Evolutionary conservation across 129 eudicot species (phyloP).

Genomic region (Silybum marianum): DNA sequence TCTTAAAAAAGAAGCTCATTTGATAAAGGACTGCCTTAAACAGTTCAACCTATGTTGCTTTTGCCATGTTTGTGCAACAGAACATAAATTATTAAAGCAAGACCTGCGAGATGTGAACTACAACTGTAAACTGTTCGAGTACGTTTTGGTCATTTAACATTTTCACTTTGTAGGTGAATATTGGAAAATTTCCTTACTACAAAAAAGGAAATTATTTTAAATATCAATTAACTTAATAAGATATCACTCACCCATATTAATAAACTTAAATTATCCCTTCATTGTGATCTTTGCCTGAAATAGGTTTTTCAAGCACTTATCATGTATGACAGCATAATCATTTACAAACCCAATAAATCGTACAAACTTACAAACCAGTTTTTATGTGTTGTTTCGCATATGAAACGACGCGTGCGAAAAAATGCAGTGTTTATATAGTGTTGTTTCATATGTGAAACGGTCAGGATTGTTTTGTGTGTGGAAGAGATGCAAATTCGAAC

Average conservation of each 20-base stretch:
- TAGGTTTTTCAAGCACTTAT: not conserved
- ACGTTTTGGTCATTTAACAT: not conserved
- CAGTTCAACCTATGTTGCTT: not conserved
- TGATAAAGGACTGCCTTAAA: not conserved
- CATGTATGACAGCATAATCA: not conserved
- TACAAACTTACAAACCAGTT: not conserved
- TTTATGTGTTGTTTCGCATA: not conserved
- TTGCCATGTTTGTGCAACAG: not conserved
- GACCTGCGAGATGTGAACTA: not conserved
- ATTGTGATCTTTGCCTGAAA: not conserved
- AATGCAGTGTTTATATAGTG: not conserved
- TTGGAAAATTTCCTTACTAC: no score
- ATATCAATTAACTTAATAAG: not conserved
- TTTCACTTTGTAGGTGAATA: slow-evolving; percentile 2
- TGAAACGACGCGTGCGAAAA: not conserved
- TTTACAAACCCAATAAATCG: not conserved
- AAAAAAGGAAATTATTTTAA: not conserved
- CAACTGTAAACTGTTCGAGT: no score
- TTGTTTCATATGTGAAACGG: not conserved
- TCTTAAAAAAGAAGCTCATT: no score
- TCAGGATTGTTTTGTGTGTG: not conserved
- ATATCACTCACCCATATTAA: not conserved
- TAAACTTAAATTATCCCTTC: no score
- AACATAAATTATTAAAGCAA: no score
- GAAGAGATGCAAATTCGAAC: not conserved